phyloP scores from a whole-genome alignment of 768 basidiomycete genomes.

The Asterophora parasitica region DNA sequence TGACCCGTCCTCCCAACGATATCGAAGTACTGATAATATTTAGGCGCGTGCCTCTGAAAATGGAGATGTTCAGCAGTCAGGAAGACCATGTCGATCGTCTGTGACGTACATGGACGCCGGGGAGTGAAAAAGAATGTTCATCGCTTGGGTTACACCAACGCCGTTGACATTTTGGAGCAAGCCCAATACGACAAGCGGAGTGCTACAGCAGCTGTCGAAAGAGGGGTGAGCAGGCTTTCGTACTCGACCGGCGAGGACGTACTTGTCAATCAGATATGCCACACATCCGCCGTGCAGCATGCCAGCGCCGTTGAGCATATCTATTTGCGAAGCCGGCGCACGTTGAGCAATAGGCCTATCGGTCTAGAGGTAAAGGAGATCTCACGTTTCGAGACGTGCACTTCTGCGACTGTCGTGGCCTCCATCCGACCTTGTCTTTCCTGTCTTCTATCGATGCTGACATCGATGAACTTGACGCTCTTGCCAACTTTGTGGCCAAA shows the following conservation, averaged over 20 bases:
- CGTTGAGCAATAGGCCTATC: slow-evolving; percentile 1
- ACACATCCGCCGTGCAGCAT: slow-evolving; percentile 76
- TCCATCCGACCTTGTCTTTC: slow-evolving; percentile 51
- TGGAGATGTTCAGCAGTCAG: slow-evolving; percentile 5
- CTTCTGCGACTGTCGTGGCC: slow-evolving; percentile 58
- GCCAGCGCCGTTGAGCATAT: slow-evolving; percentile 72
- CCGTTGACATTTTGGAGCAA: slow-evolving; percentile 57
- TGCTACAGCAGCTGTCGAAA: slow-evolving; percentile 52
- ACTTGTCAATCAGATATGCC: slow-evolving; percentile 74
- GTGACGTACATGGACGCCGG: slow-evolving; percentile 55
- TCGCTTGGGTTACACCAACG: slow-evolving; percentile 69
- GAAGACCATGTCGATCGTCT: not conserved
- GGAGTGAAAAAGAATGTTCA: slow-evolving; percentile 67
- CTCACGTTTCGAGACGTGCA: slow-evolving; percentile 59
- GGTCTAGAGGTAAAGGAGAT: slow-evolving; percentile 6
- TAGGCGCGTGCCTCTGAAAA: slow-evolving; percentile 49
- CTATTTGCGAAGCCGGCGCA: slow-evolving; percentile 25
- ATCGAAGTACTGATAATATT: slow-evolving; percentile 61
- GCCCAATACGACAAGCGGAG: slow-evolving; percentile 64
- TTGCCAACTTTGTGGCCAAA: slow-evolving; percentile 62
- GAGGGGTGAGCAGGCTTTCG: not conserved
- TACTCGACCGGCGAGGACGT: slow-evolving; percentile 13
- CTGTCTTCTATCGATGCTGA: slow-evolving; percentile 43
- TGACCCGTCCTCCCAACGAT: slow-evolving; percentile 61
- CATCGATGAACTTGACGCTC: slow-evolving; percentile 55